Evolutionary conservation across 208 protist genomes (phyloP).

Genomic region (Balamuthia mandrillaris): DNA sequence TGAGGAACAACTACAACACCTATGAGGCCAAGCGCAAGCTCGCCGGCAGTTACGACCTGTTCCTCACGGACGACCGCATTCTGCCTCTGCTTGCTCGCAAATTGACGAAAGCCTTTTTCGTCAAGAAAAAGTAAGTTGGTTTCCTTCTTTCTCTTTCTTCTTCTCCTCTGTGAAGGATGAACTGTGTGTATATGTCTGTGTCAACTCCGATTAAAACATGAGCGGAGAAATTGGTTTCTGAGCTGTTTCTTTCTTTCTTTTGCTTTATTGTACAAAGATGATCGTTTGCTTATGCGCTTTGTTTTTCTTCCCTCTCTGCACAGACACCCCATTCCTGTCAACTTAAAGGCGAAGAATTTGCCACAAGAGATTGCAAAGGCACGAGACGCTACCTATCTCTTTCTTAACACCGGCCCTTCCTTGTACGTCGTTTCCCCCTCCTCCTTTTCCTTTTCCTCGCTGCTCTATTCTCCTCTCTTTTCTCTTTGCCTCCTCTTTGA

Average conservation of each 20-base stretch:
- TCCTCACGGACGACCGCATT: constrained; percentile 69
- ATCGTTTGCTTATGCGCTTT: background rate
- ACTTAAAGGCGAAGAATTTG: constrained; percentile 32
- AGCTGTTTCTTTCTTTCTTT: no score
- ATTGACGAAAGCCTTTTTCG: constrained; percentile 58
- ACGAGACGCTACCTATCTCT: constrained; percentile 11
- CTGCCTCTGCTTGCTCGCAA: constrained; percentile 55
- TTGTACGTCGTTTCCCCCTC: background rate
- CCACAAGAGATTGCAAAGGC: background rate
- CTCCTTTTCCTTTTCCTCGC: no score
- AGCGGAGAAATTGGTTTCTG: background rate
- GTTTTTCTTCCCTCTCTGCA: background rate
- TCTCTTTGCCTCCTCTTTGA: no score
- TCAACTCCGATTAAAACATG: background rate
- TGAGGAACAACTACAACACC: constrained; percentile 60
- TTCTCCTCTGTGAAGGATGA: no score
- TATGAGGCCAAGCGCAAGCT: constrained; percentile 71
- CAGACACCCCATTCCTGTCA: constrained; percentile 26
- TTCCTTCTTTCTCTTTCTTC: background rate
- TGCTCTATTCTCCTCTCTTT: no score
- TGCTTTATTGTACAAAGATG: background rate
- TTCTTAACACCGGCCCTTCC: constrained; percentile 15
- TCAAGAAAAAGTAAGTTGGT: constrained; percentile 50
- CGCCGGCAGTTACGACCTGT: constrained; percentile 61
- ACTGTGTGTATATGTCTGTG: background rate